Conservation (phyloP, 1,284 basidiomycete genomes). For the Hemileia vastatrix region DNA sequence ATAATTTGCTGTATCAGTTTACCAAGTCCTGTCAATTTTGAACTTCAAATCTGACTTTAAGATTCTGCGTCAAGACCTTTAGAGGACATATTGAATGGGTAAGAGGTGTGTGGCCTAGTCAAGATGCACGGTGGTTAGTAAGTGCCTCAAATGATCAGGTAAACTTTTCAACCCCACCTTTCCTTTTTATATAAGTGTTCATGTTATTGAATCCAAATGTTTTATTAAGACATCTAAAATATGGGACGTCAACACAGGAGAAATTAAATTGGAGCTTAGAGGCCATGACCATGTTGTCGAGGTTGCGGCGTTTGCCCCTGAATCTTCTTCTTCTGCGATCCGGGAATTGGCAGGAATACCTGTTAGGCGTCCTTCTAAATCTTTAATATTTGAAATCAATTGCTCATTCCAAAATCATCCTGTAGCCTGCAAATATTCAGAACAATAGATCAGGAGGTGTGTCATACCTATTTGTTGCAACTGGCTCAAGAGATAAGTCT, state of each 20-base stretch:
- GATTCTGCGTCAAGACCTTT: constrained; percentile 53
- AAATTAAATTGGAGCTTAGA: constrained; percentile 69
- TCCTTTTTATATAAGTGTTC: neutral
- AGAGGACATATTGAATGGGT: constrained; percentile 63
- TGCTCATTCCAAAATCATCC: too few relatives aligned
- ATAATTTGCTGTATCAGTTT: neutral
- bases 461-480: constrained; percentile 66
- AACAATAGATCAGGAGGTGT: too few relatives aligned
- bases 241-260: constrained; percentile 66
- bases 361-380: too few relatives aligned
- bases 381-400: too few relatives aligned
- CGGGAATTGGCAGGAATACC: constrained; percentile 65
- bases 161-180: constrained; percentile 30
- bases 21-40: neutral
- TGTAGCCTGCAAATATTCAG: too few relatives aligned
- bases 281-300: constrained; percentile 84
- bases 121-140: constrained; percentile 63
- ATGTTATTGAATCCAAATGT: too few relatives aligned
- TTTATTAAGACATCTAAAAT: constrained; percentile 61
- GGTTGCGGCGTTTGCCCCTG: constrained; percentile 69
- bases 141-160: constrained; percentile 80
- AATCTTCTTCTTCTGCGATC: constrained; percentile 62
- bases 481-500: constrained; percentile 75
- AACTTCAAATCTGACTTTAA: neutral
- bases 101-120: constrained; percentile 58